Conservation (phyloP, 345 rosid genomes). For the Zanthoxylum bungeanum region DNA sequence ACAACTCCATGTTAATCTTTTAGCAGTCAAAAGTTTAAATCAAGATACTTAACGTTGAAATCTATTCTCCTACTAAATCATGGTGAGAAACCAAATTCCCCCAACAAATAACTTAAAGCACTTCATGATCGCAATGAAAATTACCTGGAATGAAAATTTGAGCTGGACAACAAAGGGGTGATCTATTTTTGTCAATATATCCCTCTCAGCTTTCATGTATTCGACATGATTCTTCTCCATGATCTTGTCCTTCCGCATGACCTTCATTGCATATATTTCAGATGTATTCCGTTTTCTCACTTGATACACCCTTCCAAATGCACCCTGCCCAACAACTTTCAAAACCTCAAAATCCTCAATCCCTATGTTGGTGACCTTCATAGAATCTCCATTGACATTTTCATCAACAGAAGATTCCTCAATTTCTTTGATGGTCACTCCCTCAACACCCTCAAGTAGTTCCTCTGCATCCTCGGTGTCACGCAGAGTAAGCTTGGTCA, state of each 20-base stretch:
- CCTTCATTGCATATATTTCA: slow-evolving; percentile 96
- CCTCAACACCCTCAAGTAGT: slow-evolving; percentile 37
- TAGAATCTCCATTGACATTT: slow-evolving; percentile 18
- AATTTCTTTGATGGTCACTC: slow-evolving; percentile 27
- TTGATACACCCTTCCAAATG: slow-evolving; percentile 92
- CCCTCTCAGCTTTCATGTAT: slow-evolving; percentile 96
- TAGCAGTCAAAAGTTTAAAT: background rate
- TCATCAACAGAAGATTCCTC: slow-evolving; percentile 34
- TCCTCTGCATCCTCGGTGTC: slow-evolving; percentile 51
- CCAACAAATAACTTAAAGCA: background rate
- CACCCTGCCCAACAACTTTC: slow-evolving; percentile 93
- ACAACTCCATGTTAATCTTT: background rate
- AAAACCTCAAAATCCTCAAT: slow-evolving; percentile 85
- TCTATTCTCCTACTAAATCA: background rate
- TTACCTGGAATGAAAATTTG: slow-evolving; percentile 85
- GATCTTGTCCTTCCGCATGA: slow-evolving; percentile 90
- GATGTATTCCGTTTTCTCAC: slow-evolving; percentile 81
- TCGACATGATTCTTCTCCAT: slow-evolving; percentile 92
- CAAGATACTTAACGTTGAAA: background rate
- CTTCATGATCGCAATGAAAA: background rate
- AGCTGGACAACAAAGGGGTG: slow-evolving; percentile 96
- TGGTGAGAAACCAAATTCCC: background rate
- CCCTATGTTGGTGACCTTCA: slow-evolving; percentile 38
- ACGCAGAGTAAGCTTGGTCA: slow-evolving; percentile 53
- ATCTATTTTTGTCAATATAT: slow-evolving; percentile 72